phyloP scores from a whole-genome alignment of 2,329 filamentous ascomycete species.

The Sclerotiophoma versabilis region DNA sequence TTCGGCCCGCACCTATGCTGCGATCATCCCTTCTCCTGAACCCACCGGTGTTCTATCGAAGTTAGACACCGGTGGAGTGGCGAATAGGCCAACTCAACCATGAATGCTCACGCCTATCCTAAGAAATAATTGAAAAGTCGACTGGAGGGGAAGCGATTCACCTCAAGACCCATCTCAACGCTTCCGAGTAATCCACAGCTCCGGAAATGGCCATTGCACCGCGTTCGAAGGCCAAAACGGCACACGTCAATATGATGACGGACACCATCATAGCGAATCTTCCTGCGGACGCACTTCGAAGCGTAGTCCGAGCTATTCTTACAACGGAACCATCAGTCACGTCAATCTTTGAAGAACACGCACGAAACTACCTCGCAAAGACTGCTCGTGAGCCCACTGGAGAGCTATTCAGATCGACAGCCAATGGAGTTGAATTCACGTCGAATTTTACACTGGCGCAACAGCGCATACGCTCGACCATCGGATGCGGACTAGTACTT shows the following conservation, averaged over 20 bases:
- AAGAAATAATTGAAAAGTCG: no score
- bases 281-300: conserved; percentile 50
- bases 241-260: conserved; percentile 59
- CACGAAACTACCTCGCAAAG: conserved; percentile 22
- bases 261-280: conserved; percentile 56
- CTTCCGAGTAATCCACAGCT: no score
- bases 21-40: no score
- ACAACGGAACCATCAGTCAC: conserved; percentile 42
- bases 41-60: no score
- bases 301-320: conserved; percentile 46
- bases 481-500: not conserved
- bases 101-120: no score
- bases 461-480: conserved; percentile 19
- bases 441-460: not conserved
- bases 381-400: not conserved
- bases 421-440: conserved; percentile 18
- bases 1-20: no score
- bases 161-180: no score
- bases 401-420: not conserved
- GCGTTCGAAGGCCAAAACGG: conserved; percentile 31
- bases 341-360: conserved; percentile 42
- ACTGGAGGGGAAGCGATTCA: no score
- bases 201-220: not conserved
- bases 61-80: no score
- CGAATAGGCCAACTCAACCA: no score